These are phyloP conservation scores for Phytophthora nicotianae DNA, from an alignment of 352 stramenopile species.

Conservation along the genomic window DNA sequence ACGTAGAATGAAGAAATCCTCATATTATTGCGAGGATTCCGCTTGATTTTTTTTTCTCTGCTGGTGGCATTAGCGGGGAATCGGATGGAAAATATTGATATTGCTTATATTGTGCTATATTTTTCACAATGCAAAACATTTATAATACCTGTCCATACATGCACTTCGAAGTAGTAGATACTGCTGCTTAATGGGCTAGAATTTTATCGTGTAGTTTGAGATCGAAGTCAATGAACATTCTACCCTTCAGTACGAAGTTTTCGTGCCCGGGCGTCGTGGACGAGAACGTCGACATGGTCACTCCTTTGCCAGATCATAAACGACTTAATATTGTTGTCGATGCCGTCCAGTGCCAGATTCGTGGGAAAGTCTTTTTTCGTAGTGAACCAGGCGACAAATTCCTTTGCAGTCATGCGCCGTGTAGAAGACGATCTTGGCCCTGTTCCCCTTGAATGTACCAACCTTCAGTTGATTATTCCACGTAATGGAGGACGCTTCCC, in stretches of 20 bases:
- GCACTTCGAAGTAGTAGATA: no score
- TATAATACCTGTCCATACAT: no score
- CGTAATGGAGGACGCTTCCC: slow-evolving; percentile 27
- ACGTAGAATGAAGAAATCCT: no score
- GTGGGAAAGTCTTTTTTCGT: background rate
- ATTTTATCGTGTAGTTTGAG: no score
- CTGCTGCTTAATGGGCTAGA: no score
- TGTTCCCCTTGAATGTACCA: slow-evolving; percentile 4
- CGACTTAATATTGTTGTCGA: background rate
- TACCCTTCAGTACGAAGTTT: background rate
- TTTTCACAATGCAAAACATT: no score
- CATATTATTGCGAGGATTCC: background rate
- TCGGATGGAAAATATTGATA: no score
- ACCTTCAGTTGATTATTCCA: slow-evolving; percentile 20
- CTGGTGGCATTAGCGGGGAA: no score
- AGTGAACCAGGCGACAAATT: slow-evolving; percentile 5
- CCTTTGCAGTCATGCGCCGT: slow-evolving; percentile 31
- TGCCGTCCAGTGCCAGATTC: background rate
- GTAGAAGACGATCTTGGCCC: slow-evolving; percentile 37
- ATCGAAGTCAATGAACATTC: background rate
- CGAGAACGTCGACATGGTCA: background rate
- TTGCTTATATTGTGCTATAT: no score
- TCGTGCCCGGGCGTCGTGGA: background rate
- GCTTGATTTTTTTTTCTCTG: no score
- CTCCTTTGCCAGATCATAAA: background rate